Percentiles rank a stretch among this genome's conserved stretches.
These are phyloP conservation scores for Aspergillus thermomutatus DNA, from an alignment of 2,329 filamentous ascomycete species.

Conservation along the genomic window DNA sequence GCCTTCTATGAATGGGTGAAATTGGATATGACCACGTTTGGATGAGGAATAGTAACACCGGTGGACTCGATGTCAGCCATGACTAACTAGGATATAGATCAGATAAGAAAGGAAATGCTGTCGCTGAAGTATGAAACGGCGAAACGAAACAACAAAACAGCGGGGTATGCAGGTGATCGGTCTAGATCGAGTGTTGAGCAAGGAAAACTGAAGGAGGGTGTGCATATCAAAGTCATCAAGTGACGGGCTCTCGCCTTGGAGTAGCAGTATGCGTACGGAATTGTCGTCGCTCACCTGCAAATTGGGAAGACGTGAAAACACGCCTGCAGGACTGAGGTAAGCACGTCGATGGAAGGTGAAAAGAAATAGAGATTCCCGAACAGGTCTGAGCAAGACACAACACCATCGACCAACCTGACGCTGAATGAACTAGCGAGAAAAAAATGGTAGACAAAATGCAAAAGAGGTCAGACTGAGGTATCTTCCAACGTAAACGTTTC, in stretches of 20 bases:
- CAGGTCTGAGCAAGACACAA: background rate
- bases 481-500: background rate
- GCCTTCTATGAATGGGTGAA: background rate
- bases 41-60: background rate
- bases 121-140: background rate
- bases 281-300: background rate
- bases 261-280: background rate
- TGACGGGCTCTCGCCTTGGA: background rate
- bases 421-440: slow-evolving; percentile 15
- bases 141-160: background rate
- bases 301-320: background rate
- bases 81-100: background rate
- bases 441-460: background rate
- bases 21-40: background rate
- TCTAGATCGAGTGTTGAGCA: slow-evolving; percentile 66
- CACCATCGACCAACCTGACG: slow-evolving; percentile 10
- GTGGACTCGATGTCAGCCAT: background rate
- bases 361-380: slow-evolving; percentile 2
- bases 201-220: slow-evolving; percentile 81
- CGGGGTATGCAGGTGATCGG: slow-evolving; percentile 1
- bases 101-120: background rate
- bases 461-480: background rate
- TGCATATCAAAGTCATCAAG: slow-evolving; percentile 57
- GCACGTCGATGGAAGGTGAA: background rate
- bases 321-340: no score